These are phyloP conservation scores for Penicillium bialowiezense DNA, from an alignment of 495 filamentous ascomycete genomes.

Conservation along the genomic window DNA sequence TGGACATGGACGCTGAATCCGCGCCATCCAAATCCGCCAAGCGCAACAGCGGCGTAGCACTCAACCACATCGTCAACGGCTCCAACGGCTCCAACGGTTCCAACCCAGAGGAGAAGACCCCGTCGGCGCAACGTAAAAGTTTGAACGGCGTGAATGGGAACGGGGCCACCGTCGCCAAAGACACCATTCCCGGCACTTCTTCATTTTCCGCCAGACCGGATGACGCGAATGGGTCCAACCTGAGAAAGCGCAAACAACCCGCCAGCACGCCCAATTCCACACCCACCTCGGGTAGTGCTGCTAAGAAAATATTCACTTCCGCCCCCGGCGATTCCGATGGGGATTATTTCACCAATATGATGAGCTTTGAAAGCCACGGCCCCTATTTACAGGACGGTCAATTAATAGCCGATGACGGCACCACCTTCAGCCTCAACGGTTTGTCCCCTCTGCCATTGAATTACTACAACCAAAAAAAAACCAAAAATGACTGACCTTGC, in stretches of 20 bases:
- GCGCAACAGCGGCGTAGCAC: slow-evolving; percentile 33
- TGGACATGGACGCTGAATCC: slow-evolving; percentile 76
- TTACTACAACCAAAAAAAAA: not conserved
- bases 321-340: slow-evolving; percentile 40
- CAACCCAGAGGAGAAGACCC: slow-evolving; percentile 43
- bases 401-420: slow-evolving; percentile 88
- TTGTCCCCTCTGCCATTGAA: slow-evolving; percentile 35
- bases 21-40: slow-evolving; percentile 46
- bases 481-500: slow-evolving; percentile 15
- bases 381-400: slow-evolving; percentile 71
- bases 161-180: too few species aligned
- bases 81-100: too few species aligned
- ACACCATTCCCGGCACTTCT: slow-evolving; percentile 62
- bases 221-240: slow-evolving; percentile 35
- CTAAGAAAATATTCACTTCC: slow-evolving; percentile 44
- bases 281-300: slow-evolving; percentile 31
- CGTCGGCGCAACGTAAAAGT: slow-evolving; percentile 38
- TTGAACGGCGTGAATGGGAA: slow-evolving; percentile 20
- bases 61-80: slow-evolving; percentile 21
- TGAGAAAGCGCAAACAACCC: slow-evolving; percentile 82
- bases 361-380: slow-evolving; percentile 73
- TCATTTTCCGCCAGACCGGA: slow-evolving; percentile 56
- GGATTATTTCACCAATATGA: slow-evolving; percentile 67
- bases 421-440: slow-evolving; percentile 81
- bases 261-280: slow-evolving; percentile 44